Base-by-base conservation (phyloP, 1,284 basidiomycete species). In the Porodaedalea pini region DNA sequence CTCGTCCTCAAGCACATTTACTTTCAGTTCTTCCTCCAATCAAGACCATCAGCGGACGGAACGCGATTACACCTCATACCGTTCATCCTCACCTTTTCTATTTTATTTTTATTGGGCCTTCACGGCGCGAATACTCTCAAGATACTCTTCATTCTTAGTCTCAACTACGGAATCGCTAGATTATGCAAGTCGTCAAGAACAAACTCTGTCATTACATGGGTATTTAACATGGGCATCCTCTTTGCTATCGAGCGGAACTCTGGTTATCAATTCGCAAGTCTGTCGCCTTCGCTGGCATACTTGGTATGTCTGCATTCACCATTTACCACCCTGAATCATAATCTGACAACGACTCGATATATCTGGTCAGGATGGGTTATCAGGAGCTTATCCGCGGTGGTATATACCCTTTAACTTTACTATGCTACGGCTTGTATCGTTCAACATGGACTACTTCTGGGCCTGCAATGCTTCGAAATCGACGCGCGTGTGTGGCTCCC, bases 391-490 rank as follows among this genome's bases (percentile, higher is more conserved):
- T 63, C 91, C 94, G 3, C 78, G 94, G 31, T 99, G 97, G 96
- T 85, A 98, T 66, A 81, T 98, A 67, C 85, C 79, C 65, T 98
- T 96, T 79, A 99, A 99, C 71, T 95, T 99, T 65, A 95, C 94
- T 1, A 97, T 97, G 91, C 79, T 99, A 32, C 83, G 97, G 13
- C 80, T 98, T 32, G 80, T 99, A 8, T 97, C 94, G 0, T 99
- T 94, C 74, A 88, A 85, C 57, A 83, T 98, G 80, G 96, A 99
- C 69, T 88, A 88, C 65, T 85, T 92, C 66, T 98, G 94, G 95
- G 84, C 88, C 7, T 81, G 73, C 61, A 75, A 70, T 13, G 64
- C 67, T 3, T 63, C 65, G 5, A 70, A 71, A 5, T 60, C 70
- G 17, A 50, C 68, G 5, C 54, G 27, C 15, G 54, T 56, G 25